These are phyloP conservation scores for Aspergillus melleus DNA, from an alignment of 2,329 filamentous ascomycete species.

Conservation along the genomic window DNA sequence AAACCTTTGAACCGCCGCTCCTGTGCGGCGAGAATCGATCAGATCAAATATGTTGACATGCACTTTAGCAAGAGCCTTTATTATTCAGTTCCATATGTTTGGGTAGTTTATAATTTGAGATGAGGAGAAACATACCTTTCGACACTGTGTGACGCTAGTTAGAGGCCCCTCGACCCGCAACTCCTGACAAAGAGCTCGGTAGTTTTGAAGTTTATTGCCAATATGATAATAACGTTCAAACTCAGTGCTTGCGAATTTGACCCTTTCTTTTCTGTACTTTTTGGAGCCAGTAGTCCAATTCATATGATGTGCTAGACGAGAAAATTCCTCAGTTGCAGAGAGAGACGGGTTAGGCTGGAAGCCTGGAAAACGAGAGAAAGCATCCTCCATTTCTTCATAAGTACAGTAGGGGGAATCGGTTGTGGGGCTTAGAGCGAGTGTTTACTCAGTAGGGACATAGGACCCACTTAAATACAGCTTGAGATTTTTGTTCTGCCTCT, in stretches of 20 bases:
- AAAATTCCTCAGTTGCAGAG: slow-evolving; percentile 4
- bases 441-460: neutral
- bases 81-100: neutral
- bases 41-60: too few relatives aligned
- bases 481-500: neutral
- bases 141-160: slow-evolving; percentile 5
- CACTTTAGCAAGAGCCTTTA: neutral
- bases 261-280: neutral
- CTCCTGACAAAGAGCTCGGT: slow-evolving; percentile 6
- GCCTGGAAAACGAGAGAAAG: slow-evolving; percentile 5
- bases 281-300: slow-evolving; percentile 6
- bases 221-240: neutral
- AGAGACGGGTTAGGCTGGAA: slow-evolving; percentile 9
- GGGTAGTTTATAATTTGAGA: neutral
- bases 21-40: too few relatives aligned
- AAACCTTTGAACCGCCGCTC: too few relatives aligned
- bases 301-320: slow-evolving; percentile 8
- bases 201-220: slow-evolving; percentile 8
- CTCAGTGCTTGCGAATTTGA: neutral
- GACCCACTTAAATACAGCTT: neutral
- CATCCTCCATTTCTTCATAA: slow-evolving; percentile 2
- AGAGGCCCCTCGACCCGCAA: slow-evolving; percentile 6
- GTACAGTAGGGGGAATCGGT: neutral
- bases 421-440: neutral
- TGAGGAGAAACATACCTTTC: slow-evolving; percentile 7